Evolutionary conservation across 2,329 filamentous ascomycete genomes (phyloP).

Genomic region (Sclerotinia sclerotiorum): DNA sequence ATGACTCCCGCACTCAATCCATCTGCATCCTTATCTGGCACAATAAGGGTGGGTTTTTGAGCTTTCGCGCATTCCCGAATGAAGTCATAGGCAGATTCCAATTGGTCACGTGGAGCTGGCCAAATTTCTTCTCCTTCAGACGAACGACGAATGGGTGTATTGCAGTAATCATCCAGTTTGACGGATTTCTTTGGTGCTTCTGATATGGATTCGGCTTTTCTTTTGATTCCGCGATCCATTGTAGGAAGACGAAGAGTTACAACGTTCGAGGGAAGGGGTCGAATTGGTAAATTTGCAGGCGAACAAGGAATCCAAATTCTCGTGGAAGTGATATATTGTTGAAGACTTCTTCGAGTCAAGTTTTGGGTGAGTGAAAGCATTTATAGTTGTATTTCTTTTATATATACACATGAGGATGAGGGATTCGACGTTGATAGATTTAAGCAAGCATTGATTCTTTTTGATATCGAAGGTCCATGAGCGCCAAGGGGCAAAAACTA

Average conservation of each 20-base stretch:
- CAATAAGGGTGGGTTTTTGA: slow-evolving; percentile 55
- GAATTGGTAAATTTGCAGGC: background rate
- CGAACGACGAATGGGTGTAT: slow-evolving; percentile 23
- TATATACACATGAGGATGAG: background rate
- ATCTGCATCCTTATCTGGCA: slow-evolving; percentile 70
- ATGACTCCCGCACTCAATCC: slow-evolving; percentile 65
- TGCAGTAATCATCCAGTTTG: slow-evolving; percentile 36
- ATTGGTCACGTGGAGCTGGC: slow-evolving; percentile 59
- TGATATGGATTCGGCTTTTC: slow-evolving; percentile 24
- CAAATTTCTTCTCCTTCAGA: slow-evolving; percentile 47
- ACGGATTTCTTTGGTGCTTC: slow-evolving; percentile 24
- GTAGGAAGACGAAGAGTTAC: background rate
- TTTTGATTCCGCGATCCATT: slow-evolving; percentile 28
- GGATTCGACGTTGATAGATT: background rate
- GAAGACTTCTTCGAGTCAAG: slow-evolving; percentile 6
- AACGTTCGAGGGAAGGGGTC: background rate
- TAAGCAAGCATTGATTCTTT: background rate
- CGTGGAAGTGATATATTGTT: background rate
- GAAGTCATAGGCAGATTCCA: slow-evolving; percentile 55
- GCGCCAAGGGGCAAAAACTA: background rate
- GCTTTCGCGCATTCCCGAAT: slow-evolving; percentile 57
- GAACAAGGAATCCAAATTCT: background rate
- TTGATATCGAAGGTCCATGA: background rate
- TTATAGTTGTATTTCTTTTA: background rate
- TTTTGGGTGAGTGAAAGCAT: background rate